Base-by-base conservation (phyloP, 768 basidiomycete genomes). In the Galerina marginata region DNA sequence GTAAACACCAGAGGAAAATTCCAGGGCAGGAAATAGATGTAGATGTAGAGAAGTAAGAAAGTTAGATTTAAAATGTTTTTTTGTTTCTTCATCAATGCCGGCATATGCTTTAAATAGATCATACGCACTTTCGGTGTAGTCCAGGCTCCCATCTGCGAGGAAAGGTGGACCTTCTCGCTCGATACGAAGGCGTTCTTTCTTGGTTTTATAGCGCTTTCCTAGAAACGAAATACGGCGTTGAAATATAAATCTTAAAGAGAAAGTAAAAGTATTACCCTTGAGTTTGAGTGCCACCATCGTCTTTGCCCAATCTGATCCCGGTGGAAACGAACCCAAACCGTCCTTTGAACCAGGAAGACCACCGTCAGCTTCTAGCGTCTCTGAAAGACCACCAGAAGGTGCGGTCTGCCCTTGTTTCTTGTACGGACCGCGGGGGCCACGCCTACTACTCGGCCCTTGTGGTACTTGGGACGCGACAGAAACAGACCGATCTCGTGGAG, bases 131-230 rank as follows among this genome's bases (percentile, higher is more conserved):
- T 91, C 85, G 25, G 80, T 65, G 65, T 91, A 92, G 72, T 91
- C 86, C 36, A 93, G 75, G 71, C 91, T 92, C n/a, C 91, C 91
- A 68, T 93, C 91, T n/a, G 83, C 69, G 6, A 78, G 77, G 23
- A 81, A 80, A 0, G 91, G 92, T 15, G 88, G 89, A 0, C 91
- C 91, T 60, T 87, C 86, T 60, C 84, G 88, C 67, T 93, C 92
- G 46, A 92, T 81, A n/a, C 89, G 80, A 58, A 92, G 65, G 9
- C 91, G 81, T 64, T 93, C 91, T 66, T 89, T 92, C 78, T 93
- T 93, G 1, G 91, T 92, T 56, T 83, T 84, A 68, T 92, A 92
- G 11, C 86, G 83, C 66, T 92, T 92, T 16, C 90, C 91, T 91
- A 58, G 3, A 52, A 42, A 16, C 54, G 14, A 4, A 46, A 25